Base-by-base conservation (phyloP, 140 eudicot genomes). In the Senecio squalidus region DNA sequence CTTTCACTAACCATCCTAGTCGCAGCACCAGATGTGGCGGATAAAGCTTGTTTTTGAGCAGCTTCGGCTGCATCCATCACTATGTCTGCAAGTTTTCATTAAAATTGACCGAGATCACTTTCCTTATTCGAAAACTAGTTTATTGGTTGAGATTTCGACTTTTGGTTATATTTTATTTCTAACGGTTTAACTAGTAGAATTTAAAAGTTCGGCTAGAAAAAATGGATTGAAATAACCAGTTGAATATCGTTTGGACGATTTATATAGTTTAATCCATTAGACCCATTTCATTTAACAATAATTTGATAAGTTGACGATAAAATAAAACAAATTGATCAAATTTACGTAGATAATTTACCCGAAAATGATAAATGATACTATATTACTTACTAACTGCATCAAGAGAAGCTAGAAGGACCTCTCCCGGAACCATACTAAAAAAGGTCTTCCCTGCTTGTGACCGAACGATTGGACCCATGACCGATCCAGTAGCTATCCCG, bases 381-480 rank as follows among this genome's bases (percentile, higher is more conserved):
- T 15, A 25, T 2, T 60, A 81, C 94, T 87, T 83, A 91, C 98
- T 78, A 65, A 91, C 69, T 30, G 96, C 96, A 74, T 91, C 98
- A 64, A 91, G 94, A 36, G 98, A 91, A 65, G 98, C 98, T 55
- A 91, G 70, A 59, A 91, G 85, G 54, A 86, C 92, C 71, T 91
- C 86, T 28, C 98, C 98, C 0, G 98, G 98, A 69, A 81, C 83
- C 91, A 77, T 76, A 72, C 85, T 64, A 18, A 91, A 58, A 64
- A 91, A 78, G 14, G 80, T 46, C 53, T 77, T 83, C 13, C 98
- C 98, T 4, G 90, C 80, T 70, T 77, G 81, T n/a, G 98, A 91
- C 9, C 78, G 76, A 69, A 91, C 83, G 70, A 82, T 54, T 0
- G 96, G 96, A 54, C 69, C 81, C 79, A 81, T 81, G 33, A 84